phyloP scores from a whole-genome alignment of 495 filamentous ascomycete species.

The Penicillium nucicola region DNA sequence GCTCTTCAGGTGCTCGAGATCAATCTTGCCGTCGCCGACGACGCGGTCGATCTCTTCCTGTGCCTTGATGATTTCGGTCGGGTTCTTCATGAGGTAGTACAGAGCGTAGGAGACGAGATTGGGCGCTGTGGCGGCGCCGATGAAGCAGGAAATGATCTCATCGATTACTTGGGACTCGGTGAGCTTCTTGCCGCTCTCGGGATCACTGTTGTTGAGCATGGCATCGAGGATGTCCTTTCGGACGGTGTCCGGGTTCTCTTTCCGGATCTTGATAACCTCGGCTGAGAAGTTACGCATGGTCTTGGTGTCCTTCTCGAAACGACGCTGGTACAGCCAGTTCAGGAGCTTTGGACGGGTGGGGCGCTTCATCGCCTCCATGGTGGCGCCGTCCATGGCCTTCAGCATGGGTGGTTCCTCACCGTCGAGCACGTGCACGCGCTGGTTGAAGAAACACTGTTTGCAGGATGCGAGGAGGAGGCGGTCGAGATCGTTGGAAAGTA shows the following conservation, averaged over 20 bases:
- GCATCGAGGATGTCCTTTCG: slow-evolving; percentile 63
- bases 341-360: slow-evolving; percentile 35
- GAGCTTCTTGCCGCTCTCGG: slow-evolving; percentile 61
- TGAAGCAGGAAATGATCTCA: slow-evolving; percentile 53
- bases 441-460: slow-evolving; percentile 53
- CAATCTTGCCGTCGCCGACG: slow-evolving; percentile 30
- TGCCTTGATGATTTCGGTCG: slow-evolving; percentile 24
- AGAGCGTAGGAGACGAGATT: slow-evolving; percentile 36
- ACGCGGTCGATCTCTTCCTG: slow-evolving; percentile 32
- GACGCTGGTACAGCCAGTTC: slow-evolving; percentile 37
- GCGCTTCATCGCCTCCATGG: slow-evolving; percentile 39
- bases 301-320: slow-evolving; percentile 54
- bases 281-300: slow-evolving; percentile 52
- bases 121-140: slow-evolving; percentile 37
- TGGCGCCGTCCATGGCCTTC: slow-evolving; percentile 36
- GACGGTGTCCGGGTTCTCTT: slow-evolving; percentile 37
- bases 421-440: slow-evolving; percentile 28
- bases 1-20: slow-evolving; percentile 57
- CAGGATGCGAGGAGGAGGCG: slow-evolving; percentile 67
- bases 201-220: slow-evolving; percentile 65
- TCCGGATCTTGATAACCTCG: slow-evolving; percentile 56
- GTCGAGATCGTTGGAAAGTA: slow-evolving; percentile 58
- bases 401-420: slow-evolving; percentile 31
- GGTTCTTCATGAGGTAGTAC: slow-evolving; percentile 39
- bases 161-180: slow-evolving; percentile 57